A percentile compares a stretch with the other conserved stretches of the same genome.
These are phyloP conservation scores for Elaeis oleifera DNA, from an alignment of 202 grass and related monocot species.

Conservation along the genomic window DNA sequence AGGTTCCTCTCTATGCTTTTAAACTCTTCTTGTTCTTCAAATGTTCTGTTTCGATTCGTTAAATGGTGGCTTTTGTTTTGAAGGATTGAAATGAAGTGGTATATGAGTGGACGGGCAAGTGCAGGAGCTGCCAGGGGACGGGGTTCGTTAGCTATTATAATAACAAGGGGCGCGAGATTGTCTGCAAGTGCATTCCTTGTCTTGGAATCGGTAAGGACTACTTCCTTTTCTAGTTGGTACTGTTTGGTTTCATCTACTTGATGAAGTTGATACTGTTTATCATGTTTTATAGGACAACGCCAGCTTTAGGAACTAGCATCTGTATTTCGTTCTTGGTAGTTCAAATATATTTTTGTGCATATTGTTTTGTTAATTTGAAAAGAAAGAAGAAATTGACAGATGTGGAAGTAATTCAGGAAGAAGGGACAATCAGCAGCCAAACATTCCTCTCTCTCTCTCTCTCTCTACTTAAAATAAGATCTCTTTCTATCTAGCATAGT, in stretches of 20 bases:
- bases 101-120: slow-evolving; percentile 96
- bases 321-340: background rate
- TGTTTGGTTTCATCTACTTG: background rate
- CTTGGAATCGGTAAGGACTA: slow-evolving; percentile 57
- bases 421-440: too few species aligned
- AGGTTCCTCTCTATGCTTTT: slow-evolving; percentile 34
- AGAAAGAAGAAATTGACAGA: too few species aligned
- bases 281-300: too few species aligned
- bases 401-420: too few species aligned
- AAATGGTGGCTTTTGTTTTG: slow-evolving; percentile 9
- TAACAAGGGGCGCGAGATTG: slow-evolving; percentile 81
- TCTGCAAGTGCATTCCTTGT: slow-evolving; percentile 93
- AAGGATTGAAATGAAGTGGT: slow-evolving; percentile 78
- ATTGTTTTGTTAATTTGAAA: too few species aligned
- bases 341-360: background rate
- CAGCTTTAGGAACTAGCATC: background rate
- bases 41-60: too few species aligned
- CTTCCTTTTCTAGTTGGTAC: background rate
- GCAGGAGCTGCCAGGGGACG: slow-evolving; percentile 89
- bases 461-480: too few species aligned
- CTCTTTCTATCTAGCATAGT: too few species aligned
- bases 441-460: too few species aligned
- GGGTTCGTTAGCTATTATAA: slow-evolving; percentile 87
- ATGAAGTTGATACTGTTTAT: background rate
- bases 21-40: too few species aligned